Base-by-base conservation (phyloP, 306 rosid species). In the Mimosa pudica region DNA sequence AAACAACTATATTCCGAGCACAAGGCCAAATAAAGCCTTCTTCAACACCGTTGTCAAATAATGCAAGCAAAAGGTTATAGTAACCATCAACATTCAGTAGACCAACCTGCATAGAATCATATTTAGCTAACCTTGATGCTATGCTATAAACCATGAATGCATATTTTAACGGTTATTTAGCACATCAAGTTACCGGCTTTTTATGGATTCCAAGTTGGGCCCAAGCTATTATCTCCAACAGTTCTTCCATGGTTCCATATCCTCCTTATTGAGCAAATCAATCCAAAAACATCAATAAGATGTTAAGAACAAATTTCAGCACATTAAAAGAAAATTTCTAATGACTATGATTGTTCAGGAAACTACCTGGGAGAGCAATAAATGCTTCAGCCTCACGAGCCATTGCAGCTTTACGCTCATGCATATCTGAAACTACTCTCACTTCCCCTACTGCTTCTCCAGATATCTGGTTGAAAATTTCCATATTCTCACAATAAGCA, bases 161-260 rank as follows among this genome's bases (percentile, higher is more conserved):
- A 52, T 72, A 52, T 54, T 80, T 60, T 64, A 70, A 71, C 5
- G n/a, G 62, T n/a, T 38, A 38, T 2, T 38, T 35, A 76, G 70
- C 60, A 61, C 24, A 36, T 57, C 17, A 74, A 6, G 10, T 74
- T 85, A 94, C 98, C 57, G 96, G 89, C 72, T 92, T 94, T 80
- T 84, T 92, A 79, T 94, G 98, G 85, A 94, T 92, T 75, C 97
- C 98, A 41, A 94, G 96, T 79, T 92, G 98, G 47, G 94, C 89
- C 97, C 96, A 94, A 45, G 98, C 88, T 84, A 94, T 92, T 88
- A 90, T 92, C 90, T 92, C 97, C 87, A 92, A 35, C 78, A 89
- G 87, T 83, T 94, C 98, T 81, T 94, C 97, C 97, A 94, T 88
- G 20, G 97, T 94, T 87, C 97, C 96, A 79, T 92, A 90, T 78